Evolutionary conservation across 495 filamentous ascomycete genomes (phyloP).

Genomic region (Penicillium paxilli): DNA sequence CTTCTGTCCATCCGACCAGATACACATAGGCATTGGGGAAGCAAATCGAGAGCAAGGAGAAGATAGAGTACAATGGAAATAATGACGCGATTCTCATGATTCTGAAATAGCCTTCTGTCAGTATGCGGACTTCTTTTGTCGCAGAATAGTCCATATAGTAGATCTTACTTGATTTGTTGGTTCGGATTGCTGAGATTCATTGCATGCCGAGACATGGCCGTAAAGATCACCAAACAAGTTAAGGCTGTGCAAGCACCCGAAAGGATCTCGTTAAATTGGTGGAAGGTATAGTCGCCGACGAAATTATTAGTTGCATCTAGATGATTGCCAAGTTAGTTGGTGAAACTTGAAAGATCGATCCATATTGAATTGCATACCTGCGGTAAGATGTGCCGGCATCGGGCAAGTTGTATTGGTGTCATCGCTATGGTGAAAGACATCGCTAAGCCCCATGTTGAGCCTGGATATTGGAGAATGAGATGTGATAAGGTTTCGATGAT

Average conservation of each 20-base stretch:
- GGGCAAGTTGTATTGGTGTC: slow-evolving; percentile 6
- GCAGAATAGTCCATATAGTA: background rate
- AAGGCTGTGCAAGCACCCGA: slow-evolving; percentile 24
- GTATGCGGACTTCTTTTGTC: too few relatives aligned
- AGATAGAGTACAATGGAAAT: slow-evolving; percentile 25
- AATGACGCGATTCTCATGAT: slow-evolving; percentile 28
- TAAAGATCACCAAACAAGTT: slow-evolving; percentile 19
- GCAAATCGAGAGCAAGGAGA: slow-evolving; percentile 26
- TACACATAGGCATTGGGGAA: slow-evolving; percentile 31
- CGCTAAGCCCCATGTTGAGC: background rate
- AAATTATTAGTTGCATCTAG: slow-evolving; percentile 12
- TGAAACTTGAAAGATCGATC: background rate
- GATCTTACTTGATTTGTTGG: slow-evolving; percentile 31
- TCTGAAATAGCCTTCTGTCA: slow-evolving; percentile 6
- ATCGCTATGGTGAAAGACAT: background rate
- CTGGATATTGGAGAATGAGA: background rate
- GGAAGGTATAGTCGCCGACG: slow-evolving; percentile 20
- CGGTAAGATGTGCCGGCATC: slow-evolving; percentile 3
- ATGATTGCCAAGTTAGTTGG: background rate
- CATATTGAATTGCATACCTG: background rate
- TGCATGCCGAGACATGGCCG: slow-evolving; percentile 23
- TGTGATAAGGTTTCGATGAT: background rate
- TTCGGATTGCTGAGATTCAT: slow-evolving; percentile 27
- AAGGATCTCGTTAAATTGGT: slow-evolving; percentile 27
- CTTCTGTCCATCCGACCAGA: slow-evolving; percentile 26